These are phyloP conservation scores for Penicillium salamii DNA, from an alignment of 495 filamentous ascomycete genomes.

Conservation along the genomic window DNA sequence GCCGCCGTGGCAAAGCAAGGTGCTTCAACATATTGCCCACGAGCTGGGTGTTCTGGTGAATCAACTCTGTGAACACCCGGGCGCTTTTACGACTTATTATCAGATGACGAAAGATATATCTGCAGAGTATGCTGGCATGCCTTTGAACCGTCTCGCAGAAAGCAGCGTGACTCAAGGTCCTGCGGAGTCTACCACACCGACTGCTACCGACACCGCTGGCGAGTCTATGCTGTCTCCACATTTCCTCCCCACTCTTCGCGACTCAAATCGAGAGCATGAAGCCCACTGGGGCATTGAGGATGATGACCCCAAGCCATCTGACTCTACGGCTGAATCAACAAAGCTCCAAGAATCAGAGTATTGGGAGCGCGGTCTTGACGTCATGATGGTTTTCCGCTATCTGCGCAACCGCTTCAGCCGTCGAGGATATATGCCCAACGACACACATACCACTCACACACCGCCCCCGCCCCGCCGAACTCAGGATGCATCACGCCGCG, in stretches of 20 bases:
- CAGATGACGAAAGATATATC: constrained; percentile 38
- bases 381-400: constrained; percentile 85
- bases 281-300: constrained; percentile 70
- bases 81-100: constrained; percentile 76
- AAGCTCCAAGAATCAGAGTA: constrained; percentile 59
- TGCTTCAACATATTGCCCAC: constrained; percentile 79
- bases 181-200: constrained; percentile 15
- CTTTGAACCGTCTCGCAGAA: constrained; percentile 34
- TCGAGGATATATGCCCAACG: constrained; percentile 35
- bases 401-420: constrained; percentile 70
- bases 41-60: constrained; percentile 83
- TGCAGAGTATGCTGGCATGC: constrained; percentile 54
- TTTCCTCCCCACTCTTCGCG: constrained; percentile 45
- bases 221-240: constrained; percentile 39
- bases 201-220: constrained; percentile 17
- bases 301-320: constrained; percentile 35
- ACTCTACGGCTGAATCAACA: constrained; percentile 32
- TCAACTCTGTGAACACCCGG: constrained; percentile 75
- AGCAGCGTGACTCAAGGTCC: constrained; percentile 13
- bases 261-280: constrained; percentile 45
- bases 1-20: constrained; percentile 66
- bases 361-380: constrained; percentile 84
- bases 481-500: constrained; percentile 70
- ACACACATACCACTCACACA: constrained; percentile 25
- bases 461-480: constrained; percentile 38